phyloP scores from a whole-genome alignment of 106 monocot genomes.

The Allium cepa region DNA sequence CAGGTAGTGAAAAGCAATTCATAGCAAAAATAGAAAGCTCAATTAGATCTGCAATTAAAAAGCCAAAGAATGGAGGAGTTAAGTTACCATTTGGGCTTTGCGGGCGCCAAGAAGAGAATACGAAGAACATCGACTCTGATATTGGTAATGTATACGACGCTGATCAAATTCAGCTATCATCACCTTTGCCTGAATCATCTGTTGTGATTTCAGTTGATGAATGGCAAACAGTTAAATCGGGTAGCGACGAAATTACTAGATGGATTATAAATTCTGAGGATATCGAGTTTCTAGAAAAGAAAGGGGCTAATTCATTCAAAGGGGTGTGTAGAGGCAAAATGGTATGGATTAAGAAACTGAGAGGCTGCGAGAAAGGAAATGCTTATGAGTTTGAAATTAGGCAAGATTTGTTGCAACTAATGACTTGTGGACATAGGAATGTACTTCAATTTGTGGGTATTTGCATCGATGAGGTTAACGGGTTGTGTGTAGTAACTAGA shows the following conservation, averaged over 20 bases:
- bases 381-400: constrained; percentile 73
- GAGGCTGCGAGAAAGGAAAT: constrained; percentile 65
- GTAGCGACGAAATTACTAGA: constrained; percentile 45
- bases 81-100: constrained; percentile 89
- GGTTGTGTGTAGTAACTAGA: constrained; percentile 71
- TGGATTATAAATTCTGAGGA: constrained; percentile 59
- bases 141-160: neutral
- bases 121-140: constrained; percentile 24
- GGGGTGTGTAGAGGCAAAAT: constrained; percentile 52
- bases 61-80: constrained; percentile 42
- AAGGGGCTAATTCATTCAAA: constrained; percentile 48
- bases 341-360: constrained; percentile 64
- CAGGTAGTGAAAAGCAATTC: constrained; percentile 34
- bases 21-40: constrained; percentile 49
- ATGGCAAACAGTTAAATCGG: constrained; percentile 65
- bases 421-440: constrained; percentile 81
- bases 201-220: constrained; percentile 58
- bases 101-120: constrained; percentile 73
- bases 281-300: constrained; percentile 45
- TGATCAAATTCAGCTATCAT: constrained; percentile 29
- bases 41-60: constrained; percentile 51
- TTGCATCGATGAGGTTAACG: constrained; percentile 54
- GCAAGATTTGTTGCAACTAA: constrained; percentile 73
- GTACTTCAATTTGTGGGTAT: constrained; percentile 67
- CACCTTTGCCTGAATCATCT: constrained; percentile 46